Conservation (phyloP, 1,284 basidiomycete genomes). For the Ceratobasidium sp. region DNA sequence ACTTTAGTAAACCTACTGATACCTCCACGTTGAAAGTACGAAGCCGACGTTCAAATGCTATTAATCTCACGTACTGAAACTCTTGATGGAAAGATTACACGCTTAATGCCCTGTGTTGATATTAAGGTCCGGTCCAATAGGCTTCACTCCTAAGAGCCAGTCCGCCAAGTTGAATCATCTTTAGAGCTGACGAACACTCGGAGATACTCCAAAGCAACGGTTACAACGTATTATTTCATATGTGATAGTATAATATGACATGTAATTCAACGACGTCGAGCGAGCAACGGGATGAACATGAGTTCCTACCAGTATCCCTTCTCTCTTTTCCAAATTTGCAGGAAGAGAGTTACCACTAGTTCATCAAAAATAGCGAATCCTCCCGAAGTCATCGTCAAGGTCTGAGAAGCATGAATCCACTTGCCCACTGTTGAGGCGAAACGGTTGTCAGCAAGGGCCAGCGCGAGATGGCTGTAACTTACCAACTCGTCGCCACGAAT, state of each 20-base stretch:
- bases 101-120: conserved; percentile 1
- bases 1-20: not conserved
- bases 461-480: not conserved
- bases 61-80: conserved; percentile 15
- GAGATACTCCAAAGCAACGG: not conserved
- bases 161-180: not conserved
- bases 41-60: conserved; percentile 1
- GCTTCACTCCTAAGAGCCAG: not conserved
- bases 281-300: not conserved
- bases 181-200: not conserved
- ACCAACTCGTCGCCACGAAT: conserved; percentile 37
- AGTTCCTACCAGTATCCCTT: conserved; percentile 36
- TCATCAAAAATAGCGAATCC: conserved; percentile 42
- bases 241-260: conserved; percentile 3
- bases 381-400: conserved; percentile 29
- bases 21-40: not conserved
- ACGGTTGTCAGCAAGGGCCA: conserved; percentile 18
- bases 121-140: conserved; percentile 18
- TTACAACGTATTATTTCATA: conserved; percentile 9
- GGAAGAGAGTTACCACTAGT: conserved; percentile 38
- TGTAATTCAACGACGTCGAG: conserved; percentile 1
- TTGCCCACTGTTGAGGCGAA: conserved; percentile 20
- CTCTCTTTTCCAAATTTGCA: conserved; percentile 40
- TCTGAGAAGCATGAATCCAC: conserved; percentile 29
- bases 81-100: conserved; percentile 23